Evolutionary conservation across 495 filamentous ascomycete species (phyloP), one percentile per base, ranked within the genome.

Genomic region (Hypoxylon cercidicola): DNA sequence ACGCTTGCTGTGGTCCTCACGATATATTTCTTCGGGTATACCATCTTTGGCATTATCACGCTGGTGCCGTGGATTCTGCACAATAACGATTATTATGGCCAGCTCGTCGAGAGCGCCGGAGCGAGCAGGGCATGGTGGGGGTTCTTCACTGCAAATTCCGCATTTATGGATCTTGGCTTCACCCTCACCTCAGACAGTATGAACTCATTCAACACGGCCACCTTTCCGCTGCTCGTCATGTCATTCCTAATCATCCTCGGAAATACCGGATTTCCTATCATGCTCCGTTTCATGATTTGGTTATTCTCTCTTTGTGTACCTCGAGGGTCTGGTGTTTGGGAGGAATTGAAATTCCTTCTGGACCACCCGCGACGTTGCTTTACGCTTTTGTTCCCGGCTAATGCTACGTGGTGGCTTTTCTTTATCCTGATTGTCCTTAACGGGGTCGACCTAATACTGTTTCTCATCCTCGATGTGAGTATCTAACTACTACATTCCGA

Each of bases 401-500:
- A 87, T 45, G 93, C 94, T n/a, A 97, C 91, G 9, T 97, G 93
- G 94, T 96, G 92, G 92, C 84, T 98, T 2, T 95, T 97, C 74
- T 88, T 87, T 57, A 88, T 96, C 55, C 79, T 98, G n/a, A 79
- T 95, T 6, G 64, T 87, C 2, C 81, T 98, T 63, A 98, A 98
- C 70, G 86, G 82, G 16, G 75, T 93, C 11, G 94, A 98, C 75
- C 71, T 96, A 50, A 84, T 97, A 47, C 89, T 98, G 67, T 97
- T 95, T 69, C 88, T 97, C 43, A 85, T 96, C 52, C 84, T 98
- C 37, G 94, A 98, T 78, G 88, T 92, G 75, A 81, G 89, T 83
- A 28, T 43, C 18, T 16, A 2, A 2, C 4, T 4, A 19, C 7
- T 8, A 28, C 20, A 11, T 32, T 35, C 25, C 12, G 8, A 51